A percentile compares a stretch with the other conserved stretches of the same genome.
These are phyloP conservation scores for Lipomyces lipofer DNA, from an alignment of 805 yeast genomes.

Conservation along the genomic window DNA sequence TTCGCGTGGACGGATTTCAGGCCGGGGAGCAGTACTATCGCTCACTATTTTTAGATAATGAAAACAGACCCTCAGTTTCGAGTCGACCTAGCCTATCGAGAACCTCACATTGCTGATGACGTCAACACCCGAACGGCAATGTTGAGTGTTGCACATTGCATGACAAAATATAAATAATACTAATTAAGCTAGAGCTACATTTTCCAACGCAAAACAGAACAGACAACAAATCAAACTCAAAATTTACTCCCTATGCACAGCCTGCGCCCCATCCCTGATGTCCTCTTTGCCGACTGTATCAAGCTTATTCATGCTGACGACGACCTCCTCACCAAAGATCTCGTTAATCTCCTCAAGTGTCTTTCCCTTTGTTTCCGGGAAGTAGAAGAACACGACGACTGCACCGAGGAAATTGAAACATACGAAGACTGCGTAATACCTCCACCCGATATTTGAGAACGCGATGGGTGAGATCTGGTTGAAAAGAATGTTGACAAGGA, in stretches of 20 bases:
- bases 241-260: conserved; percentile 5
- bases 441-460: conserved; percentile 23
- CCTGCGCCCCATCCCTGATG: not conserved
- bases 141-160: too few species aligned
- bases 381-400: conserved; percentile 38
- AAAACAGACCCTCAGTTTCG: too few species aligned
- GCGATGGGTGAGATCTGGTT: conserved; percentile 25
- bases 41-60: too few species aligned
- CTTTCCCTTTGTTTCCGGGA: conserved; percentile 48
- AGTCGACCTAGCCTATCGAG: too few species aligned
- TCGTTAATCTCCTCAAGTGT: conserved; percentile 43
- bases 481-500: conserved; percentile 26
- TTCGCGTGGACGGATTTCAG: too few species aligned
- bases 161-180: too few species aligned
- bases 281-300: conserved; percentile 1
- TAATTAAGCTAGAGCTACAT: too few species aligned
- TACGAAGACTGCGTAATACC: conserved; percentile 21
- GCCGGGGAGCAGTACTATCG: too few species aligned
- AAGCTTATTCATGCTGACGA: not conserved
- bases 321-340: conserved; percentile 37
- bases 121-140: too few species aligned
- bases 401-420: conserved; percentile 38
- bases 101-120: too few species aligned
- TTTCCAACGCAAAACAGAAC: too few species aligned
- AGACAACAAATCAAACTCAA: too few species aligned